A percentile compares a stretch with the other conserved stretches of the same genome.
Evolutionary conservation across 192 early-diverging fungal species (phyloP).

Genomic region (Rhizophagus sp.): DNA sequence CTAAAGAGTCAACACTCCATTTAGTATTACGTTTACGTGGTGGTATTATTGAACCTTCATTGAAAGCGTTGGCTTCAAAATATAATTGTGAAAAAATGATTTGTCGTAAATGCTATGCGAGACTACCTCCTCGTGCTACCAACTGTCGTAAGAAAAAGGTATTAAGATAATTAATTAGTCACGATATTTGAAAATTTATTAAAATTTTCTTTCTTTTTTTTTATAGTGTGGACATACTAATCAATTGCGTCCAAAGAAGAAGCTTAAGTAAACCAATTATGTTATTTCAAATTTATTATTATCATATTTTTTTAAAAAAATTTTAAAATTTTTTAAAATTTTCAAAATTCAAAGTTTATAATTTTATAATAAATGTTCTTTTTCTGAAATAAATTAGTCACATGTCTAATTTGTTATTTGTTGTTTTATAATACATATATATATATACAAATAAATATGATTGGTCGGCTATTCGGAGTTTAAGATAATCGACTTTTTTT

Average conservation of each 20-base stretch:
- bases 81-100: slow-evolving; percentile 99
- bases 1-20: slow-evolving; percentile 99
- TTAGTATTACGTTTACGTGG: slow-evolving; percentile 96
- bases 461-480: too few species aligned
- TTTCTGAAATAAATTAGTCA: too few species aligned
- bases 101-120: slow-evolving; percentile 99
- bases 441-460: too few species aligned
- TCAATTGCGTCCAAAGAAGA: slow-evolving; percentile 99
- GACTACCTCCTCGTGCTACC: slow-evolving; percentile 98
- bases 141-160: slow-evolving; percentile 99
- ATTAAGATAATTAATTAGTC: background rate
- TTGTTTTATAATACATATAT: too few species aligned
- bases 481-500: background rate
- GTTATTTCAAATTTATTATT: slow-evolving; percentile 11
- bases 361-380: too few species aligned
- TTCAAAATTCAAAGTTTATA: too few species aligned
- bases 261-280: slow-evolving; percentile 76
- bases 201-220: background rate
- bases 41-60: slow-evolving; percentile 97
- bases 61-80: slow-evolving; percentile 97
- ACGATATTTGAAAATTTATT: background rate
- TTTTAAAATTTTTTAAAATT: too few species aligned
- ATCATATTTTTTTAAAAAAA: background rate
- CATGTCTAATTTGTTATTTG: too few species aligned
- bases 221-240: slow-evolving; percentile 95